Evolutionary conservation across 2,329 filamentous ascomycete species (phyloP), one percentile per base, ranked within the genome.

Genomic region (Lecanicillium sp.): DNA sequence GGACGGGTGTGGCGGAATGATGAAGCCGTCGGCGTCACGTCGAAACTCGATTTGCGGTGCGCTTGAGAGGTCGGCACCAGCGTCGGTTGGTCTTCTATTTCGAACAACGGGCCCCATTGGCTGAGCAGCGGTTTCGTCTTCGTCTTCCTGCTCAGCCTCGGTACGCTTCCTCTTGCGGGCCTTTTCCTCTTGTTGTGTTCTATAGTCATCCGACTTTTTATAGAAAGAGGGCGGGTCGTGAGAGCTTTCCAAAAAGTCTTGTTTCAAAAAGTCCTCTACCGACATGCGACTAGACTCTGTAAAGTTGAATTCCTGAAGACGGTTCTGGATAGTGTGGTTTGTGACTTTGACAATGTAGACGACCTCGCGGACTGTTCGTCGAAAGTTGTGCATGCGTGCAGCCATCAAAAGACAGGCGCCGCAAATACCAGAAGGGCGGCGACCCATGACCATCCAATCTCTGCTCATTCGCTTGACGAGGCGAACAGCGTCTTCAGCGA

Each of bases 291-390:
- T 87, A 44, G 83, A 88, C 45, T 86, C 83, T 0, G 90, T 95
- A 22, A 81, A 75, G 46, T 85, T 87, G 63, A 96, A 98, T 55
- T 98, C 92, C 48, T 89, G 81, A 9, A 98, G 67, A 45, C 92
- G 87, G 56, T 90, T 86, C 53, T 88, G 84, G 43, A 98, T 87
- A 7, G 92, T 98, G 44, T 87, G 76, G 48, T 94, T 94, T 30
- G 89, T 94, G 36, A 96, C 89, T 57, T 95, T 96, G 57, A 95
- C 90, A 28, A 95, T 85, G 57, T 95, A 96, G n/a, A 96, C 90
- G 8, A 98, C 85, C 61, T 98, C 92, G 20, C 88, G 78, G 11
- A 94, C 80, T 0, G 88, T 95, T 14, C 92, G 81, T 32, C 90
- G 83, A 56, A 94, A 98, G 60, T 96, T 96, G 72, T 95, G 94